Percentiles rank a stretch among this genome's conserved stretches.
phyloP scores from a whole-genome alignment of 169 alveolate genomes.

The Cyclospora cayetanensis region DNA sequence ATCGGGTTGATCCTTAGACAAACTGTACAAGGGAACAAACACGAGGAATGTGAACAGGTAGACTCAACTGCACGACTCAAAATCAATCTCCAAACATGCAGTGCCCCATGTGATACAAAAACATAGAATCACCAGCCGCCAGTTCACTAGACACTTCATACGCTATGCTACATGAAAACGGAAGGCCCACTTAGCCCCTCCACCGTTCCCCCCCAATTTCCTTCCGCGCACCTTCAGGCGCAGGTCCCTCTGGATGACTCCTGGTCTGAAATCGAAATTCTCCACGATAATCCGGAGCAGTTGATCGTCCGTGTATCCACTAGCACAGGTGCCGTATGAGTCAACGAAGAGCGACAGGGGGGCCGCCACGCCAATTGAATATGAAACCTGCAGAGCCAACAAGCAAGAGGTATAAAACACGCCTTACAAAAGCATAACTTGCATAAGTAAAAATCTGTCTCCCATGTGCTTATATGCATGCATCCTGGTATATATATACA shows the following conservation, averaged over 20 bases:
- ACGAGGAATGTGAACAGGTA: not conserved
- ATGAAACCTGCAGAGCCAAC: conserved; percentile 85
- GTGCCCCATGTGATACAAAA: not conserved
- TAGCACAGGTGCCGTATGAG: conserved; percentile 88
- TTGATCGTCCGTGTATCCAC: conserved; percentile 93
- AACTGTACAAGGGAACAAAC: not conserved
- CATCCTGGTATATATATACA: no score
- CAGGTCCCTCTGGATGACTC: conserved; percentile 93
- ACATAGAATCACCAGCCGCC: not conserved
- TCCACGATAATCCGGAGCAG: conserved; percentile 90
- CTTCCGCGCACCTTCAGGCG: conserved; percentile 79
- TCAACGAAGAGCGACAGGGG: conserved; percentile 97
- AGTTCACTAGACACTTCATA: not conserved
- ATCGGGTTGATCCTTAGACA: not conserved
- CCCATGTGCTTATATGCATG: no score
- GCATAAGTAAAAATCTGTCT: no score
- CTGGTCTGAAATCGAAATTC: conserved; percentile 97
- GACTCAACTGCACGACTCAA: not conserved
- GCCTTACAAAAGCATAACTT: no score
- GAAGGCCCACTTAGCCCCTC: not conserved
- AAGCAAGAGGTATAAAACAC: no score
- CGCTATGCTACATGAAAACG: not conserved
- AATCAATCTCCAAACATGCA: no score
- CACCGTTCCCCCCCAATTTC: not conserved
- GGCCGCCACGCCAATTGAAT: conserved; percentile 97